Base-by-base conservation (phyloP, 2,329 filamentous ascomycete genomes). In the Phoma sp. region DNA sequence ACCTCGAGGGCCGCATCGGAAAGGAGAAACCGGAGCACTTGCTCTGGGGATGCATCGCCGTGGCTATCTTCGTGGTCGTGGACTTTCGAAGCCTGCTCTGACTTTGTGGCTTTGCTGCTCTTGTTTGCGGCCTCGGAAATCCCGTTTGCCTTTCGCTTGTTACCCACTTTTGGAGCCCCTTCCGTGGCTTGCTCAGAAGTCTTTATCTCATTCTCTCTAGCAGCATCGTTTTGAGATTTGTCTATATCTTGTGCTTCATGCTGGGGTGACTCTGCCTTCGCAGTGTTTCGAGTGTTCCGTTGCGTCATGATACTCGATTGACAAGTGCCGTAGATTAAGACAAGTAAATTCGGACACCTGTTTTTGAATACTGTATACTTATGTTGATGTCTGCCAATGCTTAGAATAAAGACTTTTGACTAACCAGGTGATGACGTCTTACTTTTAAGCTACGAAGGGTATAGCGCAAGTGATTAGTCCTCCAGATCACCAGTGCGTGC, bases 11-110 rank as follows among this genome's bases (percentile, higher is more conserved):
- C 68, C 18, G 60, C 58, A 4, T 57, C 45, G 4, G 33, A 1
- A 70, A 71, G 62, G 1, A 76, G 60, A 58, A 62, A 76, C 41
- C 66, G 67, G 10, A 76, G 55, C 6, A 73, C 52, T 57, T 75
- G 72, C 2, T 38, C 33, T 11, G 46, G 46, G 4, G 60, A 47
- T 47, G 56, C 52, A 36, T 43, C 46, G 2, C 13, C 7, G 7
- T 41, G 22, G 18, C n/a, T 38, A 3, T 8, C 24, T 30, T 38
- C 24, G 22, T 24, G 11, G 10, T 24, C 36, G 18, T 47, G 44
- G 10, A 18, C 9, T 13, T 42, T 42, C 2, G 38, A 29, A 8
- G 38, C 38, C 37, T 49, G 38, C 11, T 37, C 32, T 9, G 24
- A 27, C n/a, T 49, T 30, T 8, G 22, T 18, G 10, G 38, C 38